Conservation (phyloP, 1,284 basidiomycete species). For the Ustilago hordei region DNA sequence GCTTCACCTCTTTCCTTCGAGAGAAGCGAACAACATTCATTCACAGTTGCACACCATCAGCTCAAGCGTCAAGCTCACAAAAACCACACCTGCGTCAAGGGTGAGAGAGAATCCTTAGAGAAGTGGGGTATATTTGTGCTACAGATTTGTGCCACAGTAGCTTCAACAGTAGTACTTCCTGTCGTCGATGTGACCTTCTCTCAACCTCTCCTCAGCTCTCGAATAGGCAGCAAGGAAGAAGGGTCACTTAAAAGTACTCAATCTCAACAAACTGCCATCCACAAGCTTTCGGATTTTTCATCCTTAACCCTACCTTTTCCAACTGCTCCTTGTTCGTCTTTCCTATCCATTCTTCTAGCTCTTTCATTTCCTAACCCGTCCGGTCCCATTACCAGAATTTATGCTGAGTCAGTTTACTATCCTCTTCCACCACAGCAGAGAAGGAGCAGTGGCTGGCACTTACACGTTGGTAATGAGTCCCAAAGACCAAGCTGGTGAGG, state of each 20-base stretch:
- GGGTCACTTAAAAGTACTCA: conserved; percentile 63
- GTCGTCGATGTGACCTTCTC: conserved; percentile 5
- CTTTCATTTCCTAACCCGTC: conserved; percentile 76
- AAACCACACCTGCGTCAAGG: not conserved
- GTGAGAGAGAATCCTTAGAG: too few relatives aligned
- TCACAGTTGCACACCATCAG: too few relatives aligned
- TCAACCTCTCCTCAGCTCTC: not conserved
- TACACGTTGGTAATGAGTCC: conserved; percentile 82
- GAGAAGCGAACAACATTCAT: too few relatives aligned
- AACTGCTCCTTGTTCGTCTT: conserved; percentile 78
- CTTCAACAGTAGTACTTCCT: too few relatives aligned
- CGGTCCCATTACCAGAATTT: too few relatives aligned
- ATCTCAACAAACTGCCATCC: conserved; percentile 77
- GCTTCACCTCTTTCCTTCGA: too few relatives aligned
- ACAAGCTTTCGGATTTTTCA: conserved; percentile 84
- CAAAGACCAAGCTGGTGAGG: conserved; percentile 73
- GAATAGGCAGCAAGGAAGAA: not conserved
- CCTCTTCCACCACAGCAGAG: too few relatives aligned
- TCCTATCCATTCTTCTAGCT: conserved; percentile 75
- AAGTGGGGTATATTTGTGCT: too few relatives aligned
- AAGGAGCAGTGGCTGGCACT: conserved; percentile 46
- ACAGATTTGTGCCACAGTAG: too few relatives aligned
- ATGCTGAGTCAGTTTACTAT: not conserved
- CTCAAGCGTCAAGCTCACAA: not conserved
- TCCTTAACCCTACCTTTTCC: conserved; percentile 83